Conservation (phyloP, 805 yeast species). For the Pichia californica region DNA sequence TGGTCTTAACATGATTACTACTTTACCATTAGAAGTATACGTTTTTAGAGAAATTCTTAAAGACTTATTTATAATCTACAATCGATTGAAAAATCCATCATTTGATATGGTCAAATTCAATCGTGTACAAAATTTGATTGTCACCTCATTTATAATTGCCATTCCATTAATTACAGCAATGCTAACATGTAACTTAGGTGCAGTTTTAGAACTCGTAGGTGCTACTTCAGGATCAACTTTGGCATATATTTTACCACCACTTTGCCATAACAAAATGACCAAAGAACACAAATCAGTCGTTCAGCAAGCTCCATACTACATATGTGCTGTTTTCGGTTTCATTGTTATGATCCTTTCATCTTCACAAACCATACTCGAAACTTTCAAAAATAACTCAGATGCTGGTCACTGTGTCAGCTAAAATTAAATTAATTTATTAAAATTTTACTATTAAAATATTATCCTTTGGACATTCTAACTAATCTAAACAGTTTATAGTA, state of each 20-base stretch:
- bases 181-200: conserved; percentile 81
- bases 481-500: no score
- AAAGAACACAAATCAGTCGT: conserved; percentile 32
- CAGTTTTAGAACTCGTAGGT: conserved; percentile 83
- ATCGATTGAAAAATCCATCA: conserved; percentile 14
- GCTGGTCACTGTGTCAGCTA: conserved; percentile 43
- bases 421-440: background rate
- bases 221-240: conserved; percentile 88
- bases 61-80: conserved; percentile 41
- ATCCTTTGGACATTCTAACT: no score
- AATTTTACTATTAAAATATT: background rate
- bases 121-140: conserved; percentile 45
- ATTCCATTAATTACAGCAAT: conserved; percentile 71
- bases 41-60: conserved; percentile 84
- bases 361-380: conserved; percentile 54
- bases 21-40: conserved; percentile 84
- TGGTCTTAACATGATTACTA: conserved; percentile 88
- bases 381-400: conserved; percentile 32
- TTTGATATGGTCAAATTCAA: conserved; percentile 24
- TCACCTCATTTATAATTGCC: conserved; percentile 62
- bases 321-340: conserved; percentile 66
- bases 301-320: conserved; percentile 51
- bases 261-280: conserved; percentile 68
- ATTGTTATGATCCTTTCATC: conserved; percentile 78
- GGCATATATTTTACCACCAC: conserved; percentile 89